Evolutionary conservation across 169 alveolate genomes (phyloP), one percentile per base, ranked within the genome.

Genomic region (Neospora caninum): DNA sequence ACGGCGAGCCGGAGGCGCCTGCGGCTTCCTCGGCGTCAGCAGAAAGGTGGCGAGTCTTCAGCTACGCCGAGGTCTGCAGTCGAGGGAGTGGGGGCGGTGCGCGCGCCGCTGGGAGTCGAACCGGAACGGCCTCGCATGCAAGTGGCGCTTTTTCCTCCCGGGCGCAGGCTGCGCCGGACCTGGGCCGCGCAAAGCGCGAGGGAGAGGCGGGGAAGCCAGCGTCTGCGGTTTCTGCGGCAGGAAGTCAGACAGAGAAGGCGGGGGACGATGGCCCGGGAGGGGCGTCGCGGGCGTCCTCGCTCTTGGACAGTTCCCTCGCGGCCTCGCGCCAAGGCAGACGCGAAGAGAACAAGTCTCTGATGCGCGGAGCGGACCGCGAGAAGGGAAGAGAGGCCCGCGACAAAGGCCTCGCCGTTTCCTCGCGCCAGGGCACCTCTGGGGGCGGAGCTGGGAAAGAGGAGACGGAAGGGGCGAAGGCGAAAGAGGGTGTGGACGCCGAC

Each of bases 11-110:
- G 67, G 89, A 38, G 34, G 89, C 9, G 89, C 10, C 45, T 6
- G 7, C 45, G 10, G 39, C 13, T 16, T 78, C 86, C 45, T 20
- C 86, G 25, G 83, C 34, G 43, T 78, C 86, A 0, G 41, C 38
- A 13, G 89, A 82, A 6, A 2, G 64, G 2, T 82, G 89, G 89
- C 89, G 89, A 25, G 64, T 42, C 39, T 82, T 38, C 64, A 82
- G 89, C 64, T 82, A 82, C 64, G 89, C 89, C 13, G 89, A 82
- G 41, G 64, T 82, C 67, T 82, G 89, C 64, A 82, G 89, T 27
- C 54, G 64, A 9, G 89, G 89, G 41, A 31, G 89, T 20, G 27
- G 89, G n/a, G 64, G 67, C n/a, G 67, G 67, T 0, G 89, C 84
- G 43, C 42, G 84, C 84, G 43, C 43, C 42, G 43, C 39, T 36